Conservation (phyloP, 2,329 filamentous ascomycete species). For the Raffaelea ambrosiae region DNA sequence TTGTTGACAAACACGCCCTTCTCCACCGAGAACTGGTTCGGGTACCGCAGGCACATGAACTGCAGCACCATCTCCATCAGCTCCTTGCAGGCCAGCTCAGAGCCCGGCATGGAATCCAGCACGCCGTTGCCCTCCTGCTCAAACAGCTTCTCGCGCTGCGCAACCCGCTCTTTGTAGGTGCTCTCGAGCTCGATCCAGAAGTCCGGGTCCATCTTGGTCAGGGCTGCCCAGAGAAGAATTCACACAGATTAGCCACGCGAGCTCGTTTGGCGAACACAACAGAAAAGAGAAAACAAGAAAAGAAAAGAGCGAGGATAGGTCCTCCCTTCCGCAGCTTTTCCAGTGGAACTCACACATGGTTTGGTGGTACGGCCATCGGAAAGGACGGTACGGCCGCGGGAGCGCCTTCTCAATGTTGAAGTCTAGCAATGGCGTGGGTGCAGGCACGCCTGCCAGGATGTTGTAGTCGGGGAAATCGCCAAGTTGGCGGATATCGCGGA, state of each 20-base stretch:
- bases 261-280: neutral
- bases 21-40: constrained; percentile 54
- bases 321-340: neutral
- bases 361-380: constrained; percentile 79
- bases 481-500: constrained; percentile 25
- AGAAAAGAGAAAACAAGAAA: neutral
- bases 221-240: constrained; percentile 48
- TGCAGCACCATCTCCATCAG: constrained; percentile 81
- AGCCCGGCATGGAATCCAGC: constrained; percentile 61
- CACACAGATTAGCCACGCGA: too few species aligned
- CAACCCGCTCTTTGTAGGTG: constrained; percentile 59
- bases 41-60: constrained; percentile 71
- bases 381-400: constrained; percentile 70
- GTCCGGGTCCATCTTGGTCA: constrained; percentile 69
- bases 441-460: constrained; percentile 62
- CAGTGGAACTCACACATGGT: constrained; percentile 65
- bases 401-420: constrained; percentile 63
- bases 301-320: constrained; percentile 11
- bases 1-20: constrained; percentile 56
- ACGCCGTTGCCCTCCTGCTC: constrained; percentile 54
- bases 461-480: constrained; percentile 78
- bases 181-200: constrained; percentile 87
- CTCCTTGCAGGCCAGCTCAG: constrained; percentile 73
- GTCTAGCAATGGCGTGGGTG: constrained; percentile 45
- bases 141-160: constrained; percentile 59